A percentile compares a stretch with the other conserved stretches of the same genome.
Conservation (phyloP, 1,139 yeast species). For the Debaryomyces udenii region DNA sequence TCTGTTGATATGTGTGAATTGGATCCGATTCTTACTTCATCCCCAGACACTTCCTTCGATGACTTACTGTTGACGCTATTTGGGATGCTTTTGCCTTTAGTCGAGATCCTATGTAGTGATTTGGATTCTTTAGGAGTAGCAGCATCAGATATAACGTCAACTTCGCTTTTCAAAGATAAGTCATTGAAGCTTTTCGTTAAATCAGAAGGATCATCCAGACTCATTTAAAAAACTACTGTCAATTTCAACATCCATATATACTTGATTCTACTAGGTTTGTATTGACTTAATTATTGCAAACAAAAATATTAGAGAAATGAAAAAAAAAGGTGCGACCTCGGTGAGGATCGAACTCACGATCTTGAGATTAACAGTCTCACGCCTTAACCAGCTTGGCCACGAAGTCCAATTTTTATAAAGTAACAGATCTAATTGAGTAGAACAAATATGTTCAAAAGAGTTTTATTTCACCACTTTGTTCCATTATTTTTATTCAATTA, state of each 20-base stretch:
- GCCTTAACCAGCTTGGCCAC: slow-evolving; percentile 50
- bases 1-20: too few relatives aligned
- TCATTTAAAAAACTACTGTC: not conserved
- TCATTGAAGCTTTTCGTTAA: not conserved
- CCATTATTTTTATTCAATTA: too few relatives aligned
- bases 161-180: not conserved
- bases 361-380: slow-evolving; percentile 47
- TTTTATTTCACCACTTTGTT: too few relatives aligned
- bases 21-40: too few relatives aligned
- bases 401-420: slow-evolving; percentile 25
- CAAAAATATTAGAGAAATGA: not conserved
- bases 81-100: not conserved
- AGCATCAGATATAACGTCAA: not conserved
- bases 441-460: too few relatives aligned
- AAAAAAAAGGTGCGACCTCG: slow-evolving; percentile 25
- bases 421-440: too few relatives aligned
- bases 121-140: too few relatives aligned
- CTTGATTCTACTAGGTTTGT: too few relatives aligned
- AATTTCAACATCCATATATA: not conserved
- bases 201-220: slow-evolving; percentile 3
- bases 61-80: too few relatives aligned
- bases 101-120: not conserved
- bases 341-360: slow-evolving; percentile 47
- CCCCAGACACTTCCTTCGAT: too few relatives aligned
- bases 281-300: too few relatives aligned